Conservation (phyloP, 768 basidiomycete species). For the Amanita thiersii region DNA sequence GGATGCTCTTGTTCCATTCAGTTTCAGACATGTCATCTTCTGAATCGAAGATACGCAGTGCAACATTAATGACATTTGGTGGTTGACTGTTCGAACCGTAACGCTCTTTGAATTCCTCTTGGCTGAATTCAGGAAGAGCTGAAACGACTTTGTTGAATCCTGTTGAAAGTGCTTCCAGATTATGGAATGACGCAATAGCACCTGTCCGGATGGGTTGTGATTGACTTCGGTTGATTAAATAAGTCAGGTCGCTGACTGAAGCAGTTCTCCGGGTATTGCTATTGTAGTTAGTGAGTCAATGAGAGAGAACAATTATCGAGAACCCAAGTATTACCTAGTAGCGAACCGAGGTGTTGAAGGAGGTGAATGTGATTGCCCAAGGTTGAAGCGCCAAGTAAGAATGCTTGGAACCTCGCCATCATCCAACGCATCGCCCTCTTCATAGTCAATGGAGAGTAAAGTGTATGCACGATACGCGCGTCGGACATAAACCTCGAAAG, state of each 20-base stretch:
- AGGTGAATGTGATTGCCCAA: constrained; percentile 81
- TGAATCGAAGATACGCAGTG: constrained; percentile 81
- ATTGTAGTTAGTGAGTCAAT: constrained; percentile 10
- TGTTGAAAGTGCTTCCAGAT: constrained; percentile 52
- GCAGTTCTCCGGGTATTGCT: constrained; percentile 63
- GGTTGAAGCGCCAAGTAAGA: constrained; percentile 93
- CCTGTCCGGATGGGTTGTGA: constrained; percentile 87
- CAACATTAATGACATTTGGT: constrained; percentile 92
- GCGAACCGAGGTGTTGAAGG: constrained; percentile 72
- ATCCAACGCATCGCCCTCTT: constrained; percentile 81
- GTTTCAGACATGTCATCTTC: constrained; percentile 71
- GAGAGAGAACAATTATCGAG: not conserved
- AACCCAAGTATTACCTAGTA: constrained; percentile 28
- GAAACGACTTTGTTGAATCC: constrained; percentile 73
- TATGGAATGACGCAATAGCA: constrained; percentile 86
- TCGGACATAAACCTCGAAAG: constrained; percentile 92
- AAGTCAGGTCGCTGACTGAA: constrained; percentile 93
- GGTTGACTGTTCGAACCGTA: constrained; percentile 67
- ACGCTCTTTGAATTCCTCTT: constrained; percentile 63
- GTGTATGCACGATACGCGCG: constrained; percentile 95
- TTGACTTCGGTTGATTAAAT: constrained; percentile 81
- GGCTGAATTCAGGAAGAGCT: constrained; percentile 68
- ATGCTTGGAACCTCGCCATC: constrained; percentile 76
- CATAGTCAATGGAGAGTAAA: constrained; percentile 87
- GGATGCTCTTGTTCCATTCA: constrained; percentile 68